A percentile compares a stretch with the other conserved stretches of the same genome.
Evolutionary conservation across 2,329 filamentous ascomycete genomes (phyloP).

Genomic region (Fusarium chuoi): DNA sequence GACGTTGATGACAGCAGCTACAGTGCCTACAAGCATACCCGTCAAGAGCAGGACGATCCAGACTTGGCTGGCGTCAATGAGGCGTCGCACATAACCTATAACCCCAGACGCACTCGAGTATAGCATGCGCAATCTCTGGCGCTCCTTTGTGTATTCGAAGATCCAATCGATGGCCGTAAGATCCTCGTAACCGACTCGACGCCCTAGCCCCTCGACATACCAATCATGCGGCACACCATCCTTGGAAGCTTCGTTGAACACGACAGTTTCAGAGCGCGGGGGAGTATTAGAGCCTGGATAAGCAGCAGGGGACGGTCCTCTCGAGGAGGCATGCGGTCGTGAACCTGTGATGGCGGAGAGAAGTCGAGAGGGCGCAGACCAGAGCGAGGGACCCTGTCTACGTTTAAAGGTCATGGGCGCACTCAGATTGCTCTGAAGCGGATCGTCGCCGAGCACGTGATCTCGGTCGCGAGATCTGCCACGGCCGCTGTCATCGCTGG

Average conservation of each 20-base stretch:
- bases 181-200: slow-evolving; percentile 94
- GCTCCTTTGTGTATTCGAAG: slow-evolving; percentile 97
- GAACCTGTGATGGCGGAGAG: slow-evolving; percentile 58
- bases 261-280: slow-evolving; percentile 16
- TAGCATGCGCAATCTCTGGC: slow-evolving; percentile 84
- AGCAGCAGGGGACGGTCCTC: slow-evolving; percentile 34
- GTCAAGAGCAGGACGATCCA: slow-evolving; percentile 91
- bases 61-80: slow-evolving; percentile 87
- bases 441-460: slow-evolving; percentile 64
- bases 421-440: slow-evolving; percentile 60
- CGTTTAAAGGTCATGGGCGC: slow-evolving; percentile 77
- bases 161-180: slow-evolving; percentile 99
- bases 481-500: slow-evolving; percentile 34
- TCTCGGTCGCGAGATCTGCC: slow-evolving; percentile 14
- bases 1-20: slow-evolving; percentile 91
- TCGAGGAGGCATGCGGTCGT: slow-evolving; percentile 22
- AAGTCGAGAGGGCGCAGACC: slow-evolving; percentile 59
- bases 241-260: slow-evolving; percentile 50
- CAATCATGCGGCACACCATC: slow-evolving; percentile 74
- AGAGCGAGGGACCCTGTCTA: slow-evolving; percentile 64
- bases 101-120: slow-evolving; percentile 75
- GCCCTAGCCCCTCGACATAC: slow-evolving; percentile 88
- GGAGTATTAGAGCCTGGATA: slow-evolving; percentile 22
- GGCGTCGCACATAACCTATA: slow-evolving; percentile 75
- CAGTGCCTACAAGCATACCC: slow-evolving; percentile 81